Base-by-base conservation (phyloP, 495 filamentous ascomycete species). In the Glutinoglossum americanum region DNA sequence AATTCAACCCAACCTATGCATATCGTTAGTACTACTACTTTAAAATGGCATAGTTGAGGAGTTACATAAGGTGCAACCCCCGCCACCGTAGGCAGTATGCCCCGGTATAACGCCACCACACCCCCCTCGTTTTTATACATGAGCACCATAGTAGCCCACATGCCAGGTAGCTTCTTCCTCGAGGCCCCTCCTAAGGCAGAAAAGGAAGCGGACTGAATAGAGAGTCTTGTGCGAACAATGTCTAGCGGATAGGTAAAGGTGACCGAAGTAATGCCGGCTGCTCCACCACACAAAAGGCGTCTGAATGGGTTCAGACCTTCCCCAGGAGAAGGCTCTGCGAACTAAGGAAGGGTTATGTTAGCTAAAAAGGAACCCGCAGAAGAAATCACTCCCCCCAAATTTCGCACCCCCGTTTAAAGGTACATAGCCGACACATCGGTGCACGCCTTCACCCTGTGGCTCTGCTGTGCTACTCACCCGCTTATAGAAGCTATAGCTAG, bases 401-500 rank as follows among this genome's bases (percentile, higher is more conserved):
- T 9, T 9, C 9, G 30, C 30, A 9, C 30, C 30, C 30, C 9
- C 30, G 9, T 9, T n/a, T 33, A 33, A 11, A 39, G 37, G 37
- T 15, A 4, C 13, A 15, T 39, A 9, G 15, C 37, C 2, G 15
- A 11, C 37, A 13, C 13, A 59, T 45, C 23, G n/a, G n/a, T 13
- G 25, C 13, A n/a, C 19, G 5, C 47, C n/a, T 25, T 49, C n/a
- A 39, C 13, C 13, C 5, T 1, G 13, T 9, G 2, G 15, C 2
- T 17, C 10, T 33, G 10, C 30, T 1, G 54, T 5, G 5, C 37
- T 9, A 73, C 81, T 67, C 71, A 94, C 90, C 73, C 80, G 79
- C 72, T 94, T 96, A 69, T 97, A 98, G 61, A 97, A 83, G 65
- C 90, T 96, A 68, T 97, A 98, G 65, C 87, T 90, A 44, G 89